phyloP scores from a whole-genome alignment of 192 early-diverging fungal species.

The Mortierella hygrophila region DNA sequence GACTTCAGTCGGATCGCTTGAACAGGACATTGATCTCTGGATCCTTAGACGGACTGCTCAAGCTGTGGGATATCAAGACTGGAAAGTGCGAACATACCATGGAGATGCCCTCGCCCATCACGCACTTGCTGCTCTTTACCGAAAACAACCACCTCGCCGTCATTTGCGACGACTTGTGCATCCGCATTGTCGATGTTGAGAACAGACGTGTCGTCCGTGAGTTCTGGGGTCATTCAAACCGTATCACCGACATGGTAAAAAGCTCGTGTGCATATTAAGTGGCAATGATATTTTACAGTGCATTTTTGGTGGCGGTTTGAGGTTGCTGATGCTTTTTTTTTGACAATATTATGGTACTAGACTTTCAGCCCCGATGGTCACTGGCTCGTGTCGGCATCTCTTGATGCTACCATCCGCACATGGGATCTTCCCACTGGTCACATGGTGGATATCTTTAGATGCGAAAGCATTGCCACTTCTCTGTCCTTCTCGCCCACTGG shows the following conservation, averaged over 20 bases:
- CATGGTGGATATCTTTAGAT: constrained; percentile 87
- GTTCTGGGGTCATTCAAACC: constrained; percentile 88
- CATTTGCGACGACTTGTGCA: constrained; percentile 86
- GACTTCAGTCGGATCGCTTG: constrained; percentile 79
- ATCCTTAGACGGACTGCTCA: constrained; percentile 86
- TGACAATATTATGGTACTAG: constrained; percentile 37
- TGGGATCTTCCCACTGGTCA: constrained; percentile 97
- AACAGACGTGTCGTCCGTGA: constrained; percentile 86
- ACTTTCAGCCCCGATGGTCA: constrained; percentile 93
- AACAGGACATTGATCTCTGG: constrained; percentile 81
- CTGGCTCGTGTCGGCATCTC: constrained; percentile 85
- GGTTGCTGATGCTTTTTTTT: neutral
- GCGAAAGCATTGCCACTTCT: constrained; percentile 83
- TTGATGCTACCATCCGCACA: constrained; percentile 91
- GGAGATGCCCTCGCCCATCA: constrained; percentile 73
- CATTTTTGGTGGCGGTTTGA: neutral
- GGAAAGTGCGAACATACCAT: constrained; percentile 73
- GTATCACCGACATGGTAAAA: constrained; percentile 88
- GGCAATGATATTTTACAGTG: neutral
- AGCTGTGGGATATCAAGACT: constrained; percentile 90
- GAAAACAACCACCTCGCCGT: constrained; percentile 87
- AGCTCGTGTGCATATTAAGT: neutral
- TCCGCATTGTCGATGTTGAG: constrained; percentile 91
- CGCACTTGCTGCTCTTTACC: constrained; percentile 70
- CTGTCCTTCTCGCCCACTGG: constrained; percentile 92